Conservation (phyloP, 2,329 filamentous ascomycete species). For the Coleophoma cylindrospora region DNA sequence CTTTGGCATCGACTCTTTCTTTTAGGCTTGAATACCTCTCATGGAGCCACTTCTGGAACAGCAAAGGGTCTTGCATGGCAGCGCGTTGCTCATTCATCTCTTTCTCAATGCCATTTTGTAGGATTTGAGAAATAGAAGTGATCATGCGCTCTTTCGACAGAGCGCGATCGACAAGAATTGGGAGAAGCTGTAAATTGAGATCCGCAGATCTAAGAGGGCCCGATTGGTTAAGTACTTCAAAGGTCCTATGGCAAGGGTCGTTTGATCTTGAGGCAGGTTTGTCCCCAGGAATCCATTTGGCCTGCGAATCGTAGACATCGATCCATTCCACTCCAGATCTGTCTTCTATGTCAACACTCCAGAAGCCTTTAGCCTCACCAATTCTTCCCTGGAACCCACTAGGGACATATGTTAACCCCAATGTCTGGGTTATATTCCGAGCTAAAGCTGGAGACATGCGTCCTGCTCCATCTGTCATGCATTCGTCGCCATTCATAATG, state of each 20-base stretch:
- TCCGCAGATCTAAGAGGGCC: slow-evolving; percentile 42
- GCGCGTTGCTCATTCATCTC: slow-evolving; percentile 48
- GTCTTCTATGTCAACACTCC: slow-evolving; percentile 55
- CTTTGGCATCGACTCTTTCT: slow-evolving; percentile 24
- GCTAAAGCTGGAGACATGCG: slow-evolving; percentile 59
- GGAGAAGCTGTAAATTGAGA: slow-evolving; percentile 65
- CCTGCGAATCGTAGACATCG: slow-evolving; percentile 59
- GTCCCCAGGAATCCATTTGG: slow-evolving; percentile 58
- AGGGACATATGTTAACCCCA: slow-evolving; percentile 51
- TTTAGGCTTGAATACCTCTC: slow-evolving; percentile 35
- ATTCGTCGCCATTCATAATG: slow-evolving; percentile 22
- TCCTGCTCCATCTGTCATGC: slow-evolving; percentile 66
- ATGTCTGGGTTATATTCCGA: slow-evolving; percentile 39
- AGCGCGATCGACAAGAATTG: slow-evolving; percentile 59
- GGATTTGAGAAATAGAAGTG: slow-evolving; percentile 39
- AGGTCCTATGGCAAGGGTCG: slow-evolving; percentile 48
- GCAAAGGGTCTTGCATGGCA: slow-evolving; percentile 43
- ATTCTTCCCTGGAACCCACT: slow-evolving; percentile 66
- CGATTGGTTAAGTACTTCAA: slow-evolving; percentile 55
- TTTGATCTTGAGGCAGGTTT: slow-evolving; percentile 28
- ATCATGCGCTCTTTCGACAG: slow-evolving; percentile 39
- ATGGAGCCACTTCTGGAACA: slow-evolving; percentile 50
- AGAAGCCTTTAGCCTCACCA: slow-evolving; percentile 71
- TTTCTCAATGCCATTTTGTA: slow-evolving; percentile 42
- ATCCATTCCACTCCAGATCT: slow-evolving; percentile 53